Base-by-base conservation (phyloP, 2,329 filamentous ascomycete genomes). In the Alternaria triticimaculans region DNA sequence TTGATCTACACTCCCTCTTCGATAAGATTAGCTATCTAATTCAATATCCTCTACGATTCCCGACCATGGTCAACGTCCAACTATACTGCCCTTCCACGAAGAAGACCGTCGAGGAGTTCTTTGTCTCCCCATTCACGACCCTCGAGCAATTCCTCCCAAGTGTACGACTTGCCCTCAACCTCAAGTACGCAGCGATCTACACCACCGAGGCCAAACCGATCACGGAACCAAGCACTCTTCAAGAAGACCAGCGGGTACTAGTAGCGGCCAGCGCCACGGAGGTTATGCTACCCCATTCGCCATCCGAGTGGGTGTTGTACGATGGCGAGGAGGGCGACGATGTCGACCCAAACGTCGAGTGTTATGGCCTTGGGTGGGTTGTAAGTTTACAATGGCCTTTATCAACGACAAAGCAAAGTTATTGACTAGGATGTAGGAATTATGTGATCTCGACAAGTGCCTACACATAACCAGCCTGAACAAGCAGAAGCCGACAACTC, bases 111-210 rank as follows among this genome's bases (percentile, higher is more conserved):
- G 44, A 63, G 46, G 37, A 23, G 10, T 65, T 67, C 23, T 56
- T 66, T 45, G 58, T 69, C 45, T 55, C 60, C 7, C 60, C 63
- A 0, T 69, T 60, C 43, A 60, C 62, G 10, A 57, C 57, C 2
- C 53, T 57, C 26, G 60, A 69, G 21, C 67, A 69, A n/a, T 61
- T 67, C 0, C 30, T 67, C 5, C 62, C 62, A 45, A 63, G 65
- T 23, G 61, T 69, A 23, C 63, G 67, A 10, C 54, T 67, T 2
- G 60, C 62, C 1, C 45, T 69, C 9, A 37, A 60, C 9, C 49
- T 65, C 53, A 55, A 60, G 10, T 58, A 67, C 10, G 67, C 65
- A 1, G 56, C 55, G 2, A 50, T 69, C 2, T 67, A 67, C 37
- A 69, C 65, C 0, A 15, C 33, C 6, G 65, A 67, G 4, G 67